Percentiles rank a stretch among this genome's conserved stretches.
phyloP scores from a whole-genome alignment of 148 eudicot genomes.

The Cornus suecica region DNA sequence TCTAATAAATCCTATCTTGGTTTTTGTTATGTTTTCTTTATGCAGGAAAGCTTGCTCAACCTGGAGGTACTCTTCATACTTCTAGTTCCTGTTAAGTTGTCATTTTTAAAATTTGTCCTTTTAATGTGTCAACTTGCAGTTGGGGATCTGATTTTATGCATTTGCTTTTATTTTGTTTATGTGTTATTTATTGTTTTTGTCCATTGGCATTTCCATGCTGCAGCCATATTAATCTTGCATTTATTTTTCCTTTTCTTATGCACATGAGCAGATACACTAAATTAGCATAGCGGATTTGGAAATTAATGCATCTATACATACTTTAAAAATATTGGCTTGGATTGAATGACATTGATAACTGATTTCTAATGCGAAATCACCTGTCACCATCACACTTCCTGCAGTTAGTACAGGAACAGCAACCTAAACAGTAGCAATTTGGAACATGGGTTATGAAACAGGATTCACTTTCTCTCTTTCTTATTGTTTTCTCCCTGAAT shows the following conservation, averaged over 20 bases:
- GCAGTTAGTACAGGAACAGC: too few species aligned
- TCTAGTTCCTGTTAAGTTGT: slow-evolving; percentile 3
- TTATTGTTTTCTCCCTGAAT: too few species aligned
- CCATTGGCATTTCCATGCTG: background rate
- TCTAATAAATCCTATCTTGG: background rate
- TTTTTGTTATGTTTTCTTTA: slow-evolving; percentile 18
- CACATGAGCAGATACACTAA: background rate
- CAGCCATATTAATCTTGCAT: background rate
- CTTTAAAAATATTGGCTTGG: background rate
- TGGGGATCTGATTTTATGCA: background rate
- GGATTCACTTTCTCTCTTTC: too few species aligned
- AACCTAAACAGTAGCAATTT: background rate
- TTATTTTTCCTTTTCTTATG: background rate
- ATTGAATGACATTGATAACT: background rate
- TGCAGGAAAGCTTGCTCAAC: slow-evolving; percentile 79
- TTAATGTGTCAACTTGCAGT: slow-evolving; percentile 5
- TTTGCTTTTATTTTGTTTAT: background rate
- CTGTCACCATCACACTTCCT: background rate
- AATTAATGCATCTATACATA: too few species aligned
- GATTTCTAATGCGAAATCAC: background rate
- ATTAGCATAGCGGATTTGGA: too few species aligned
- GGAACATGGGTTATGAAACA: background rate
- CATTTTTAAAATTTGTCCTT: slow-evolving; percentile 4
- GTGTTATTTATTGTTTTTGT: background rate
- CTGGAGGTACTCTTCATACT: slow-evolving; percentile 66